These are phyloP conservation scores for Lycium ferocissimum DNA, from an alignment of 257 asterid genomes.

Conservation along the genomic window DNA sequence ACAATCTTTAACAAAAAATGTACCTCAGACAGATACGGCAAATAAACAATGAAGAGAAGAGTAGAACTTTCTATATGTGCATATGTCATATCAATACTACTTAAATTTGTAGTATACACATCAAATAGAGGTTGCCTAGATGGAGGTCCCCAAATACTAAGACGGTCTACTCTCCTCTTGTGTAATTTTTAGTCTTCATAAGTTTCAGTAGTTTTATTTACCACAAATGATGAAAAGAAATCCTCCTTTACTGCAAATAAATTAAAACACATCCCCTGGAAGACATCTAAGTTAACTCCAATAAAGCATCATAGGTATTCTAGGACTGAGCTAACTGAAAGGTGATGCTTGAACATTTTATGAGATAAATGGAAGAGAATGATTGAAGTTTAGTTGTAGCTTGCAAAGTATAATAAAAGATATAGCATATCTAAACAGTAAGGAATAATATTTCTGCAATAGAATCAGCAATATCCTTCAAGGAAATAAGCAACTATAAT, in stretches of 20 bases:
- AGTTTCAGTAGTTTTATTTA: background rate
- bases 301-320: background rate
- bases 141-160: slow-evolving; percentile 16
- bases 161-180: background rate
- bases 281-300: background rate
- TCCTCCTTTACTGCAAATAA: background rate
- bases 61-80: background rate
- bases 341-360: slow-evolving; percentile 5
- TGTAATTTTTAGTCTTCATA: background rate
- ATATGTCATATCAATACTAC: background rate
- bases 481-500: background rate
- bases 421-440: background rate
- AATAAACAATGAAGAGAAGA: slow-evolving; percentile 10
- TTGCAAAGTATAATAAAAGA: background rate
- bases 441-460: background rate
- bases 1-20: background rate
- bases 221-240: background rate
- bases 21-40: background rate
- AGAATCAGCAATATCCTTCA: slow-evolving; percentile 1
- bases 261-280: background rate
- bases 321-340: background rate
- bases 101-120: background rate
- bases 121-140: background rate
- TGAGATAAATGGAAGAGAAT: slow-evolving; percentile 6
- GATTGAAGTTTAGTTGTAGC: background rate